Evolutionary conservation across 1,284 basidiomycete genomes (phyloP).

Genomic region (Jaminaea rosea): DNA sequence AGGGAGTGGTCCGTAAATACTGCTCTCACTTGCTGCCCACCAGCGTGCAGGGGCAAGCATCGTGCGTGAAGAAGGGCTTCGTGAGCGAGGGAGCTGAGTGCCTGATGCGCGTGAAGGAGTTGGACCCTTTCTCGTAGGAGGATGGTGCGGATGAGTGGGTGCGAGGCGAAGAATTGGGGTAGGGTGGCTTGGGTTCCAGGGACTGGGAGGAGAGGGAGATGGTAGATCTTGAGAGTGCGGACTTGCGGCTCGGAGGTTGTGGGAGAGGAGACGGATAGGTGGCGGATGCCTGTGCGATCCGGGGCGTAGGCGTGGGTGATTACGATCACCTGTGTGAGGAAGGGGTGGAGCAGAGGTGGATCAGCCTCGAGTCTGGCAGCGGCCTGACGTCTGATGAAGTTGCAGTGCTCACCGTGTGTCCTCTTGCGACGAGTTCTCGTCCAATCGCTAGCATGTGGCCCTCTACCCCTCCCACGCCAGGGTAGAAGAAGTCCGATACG

Average conservation of each 20-base stretch:
- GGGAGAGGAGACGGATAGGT: conserved; percentile 64
- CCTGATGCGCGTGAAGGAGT: conserved; percentile 84
- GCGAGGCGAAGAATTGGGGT: conserved; percentile 83
- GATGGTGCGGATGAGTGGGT: conserved; percentile 83
- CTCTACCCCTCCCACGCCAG: conserved; percentile 89
- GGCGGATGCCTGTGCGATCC: conserved; percentile 75
- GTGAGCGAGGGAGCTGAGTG: conserved; percentile 78
- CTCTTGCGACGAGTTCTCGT: conserved; percentile 63
- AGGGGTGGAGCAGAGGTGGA: too few species aligned
- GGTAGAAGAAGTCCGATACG: conserved; percentile 95
- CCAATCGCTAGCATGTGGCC: conserved; percentile 69
- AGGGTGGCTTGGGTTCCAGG: conserved; percentile 67
- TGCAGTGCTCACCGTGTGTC: conserved; percentile 70
- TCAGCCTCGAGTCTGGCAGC: too few species aligned
- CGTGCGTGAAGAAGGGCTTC: conserved; percentile 79
- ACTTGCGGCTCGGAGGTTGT: too few species aligned
- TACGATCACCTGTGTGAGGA: conserved; percentile 82
- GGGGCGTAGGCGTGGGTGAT: conserved; percentile 85
- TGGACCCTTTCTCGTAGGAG: conserved; percentile 76
- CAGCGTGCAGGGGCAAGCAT: conserved; percentile 52
- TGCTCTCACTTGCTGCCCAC: conserved; percentile 47
- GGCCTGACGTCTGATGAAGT: neutral
- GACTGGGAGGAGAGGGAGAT: conserved; percentile 71
- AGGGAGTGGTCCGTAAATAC: conserved; percentile 96
- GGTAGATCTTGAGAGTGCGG: conserved; percentile 77